Conservation (phyloP, 305 asterid genomes). For the Fraxinus albicans region DNA sequence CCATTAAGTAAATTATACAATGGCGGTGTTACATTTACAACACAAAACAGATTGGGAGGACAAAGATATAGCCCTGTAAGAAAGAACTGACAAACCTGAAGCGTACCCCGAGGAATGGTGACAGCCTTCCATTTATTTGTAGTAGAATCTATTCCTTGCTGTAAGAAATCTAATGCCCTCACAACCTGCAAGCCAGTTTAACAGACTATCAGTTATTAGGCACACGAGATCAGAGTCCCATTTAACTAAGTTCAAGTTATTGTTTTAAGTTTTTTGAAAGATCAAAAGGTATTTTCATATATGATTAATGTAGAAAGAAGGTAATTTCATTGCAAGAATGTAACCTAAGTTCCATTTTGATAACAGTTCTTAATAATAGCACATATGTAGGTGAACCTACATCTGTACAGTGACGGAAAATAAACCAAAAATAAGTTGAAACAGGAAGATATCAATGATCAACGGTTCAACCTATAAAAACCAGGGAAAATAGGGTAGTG, state of each 20-base stretch:
- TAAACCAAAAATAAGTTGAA: not conserved
- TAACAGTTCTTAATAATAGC: not conserved
- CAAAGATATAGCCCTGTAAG: constrained; percentile 23
- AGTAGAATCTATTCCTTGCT: constrained; percentile 60
- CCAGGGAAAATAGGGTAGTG: not conserved
- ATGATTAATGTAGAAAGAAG: not conserved
- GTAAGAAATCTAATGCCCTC: constrained; percentile 81
- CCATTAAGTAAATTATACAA: not conserved
- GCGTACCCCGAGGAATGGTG: constrained; percentile 97
- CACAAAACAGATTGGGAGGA: constrained; percentile 14
- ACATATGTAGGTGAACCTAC: not conserved
- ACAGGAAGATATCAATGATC: constrained; percentile 1
- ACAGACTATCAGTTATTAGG: constrained; percentile 19
- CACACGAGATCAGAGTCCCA: not conserved
- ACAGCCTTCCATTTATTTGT: constrained; percentile 74
- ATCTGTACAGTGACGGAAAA: not conserved
- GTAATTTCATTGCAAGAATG: not conserved
- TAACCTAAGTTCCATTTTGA: not conserved
- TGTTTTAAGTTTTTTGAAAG: not conserved
- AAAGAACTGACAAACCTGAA: constrained; percentile 85
- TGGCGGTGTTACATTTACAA: not conserved
- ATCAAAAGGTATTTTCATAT: not conserved
- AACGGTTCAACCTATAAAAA: not conserved
- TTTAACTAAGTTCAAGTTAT: constrained; percentile 1
- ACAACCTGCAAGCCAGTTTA: constrained; percentile 69